Base-by-base conservation (phyloP, 2,329 filamentous ascomycete genomes). In the Trichophyton rubrum region DNA sequence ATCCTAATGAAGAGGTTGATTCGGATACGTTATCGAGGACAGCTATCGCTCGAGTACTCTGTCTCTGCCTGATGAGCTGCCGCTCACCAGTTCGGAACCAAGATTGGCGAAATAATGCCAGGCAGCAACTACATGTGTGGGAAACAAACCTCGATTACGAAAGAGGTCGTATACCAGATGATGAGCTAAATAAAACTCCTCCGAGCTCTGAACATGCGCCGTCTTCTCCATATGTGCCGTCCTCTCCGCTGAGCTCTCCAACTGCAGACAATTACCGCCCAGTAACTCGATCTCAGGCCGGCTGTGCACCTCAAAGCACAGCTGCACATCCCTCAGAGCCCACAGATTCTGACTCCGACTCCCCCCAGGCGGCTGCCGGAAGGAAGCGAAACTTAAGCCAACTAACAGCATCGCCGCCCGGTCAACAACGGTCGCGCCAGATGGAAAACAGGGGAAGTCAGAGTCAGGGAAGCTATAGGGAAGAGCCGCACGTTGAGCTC, bases 61-160 rank as follows among this genome's bases (percentile, higher is more conserved):
- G 61, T 55, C 61, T 68, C 1, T 66, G 61, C 63, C 61, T 69
- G n/a, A 67, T 69, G 66, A 61, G 62, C 35, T 68, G 62, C 47
- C 30, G 40, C 30, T 68, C 64, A 6, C 40, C 57, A 15, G 3
- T 51, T 1, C 67, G 66, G 13, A 60, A 60, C 20, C 63, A 68
- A n/a, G 60, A 62, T 3, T 70, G 64, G 66, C 60, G 67, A 30
- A 65, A 67, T 58, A n/a, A n/a, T 9, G 47, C 58, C 38, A 59
- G 33, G 8, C 56, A 47, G 22, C 38, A 63, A n/a, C 41, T 68
- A 58, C 62, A 56, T 56, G 60, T 51, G 9, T 69, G 62, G 68
- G 47, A 64, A 33, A 66, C 62, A 1, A 63, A 60, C 57, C 66
- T 67, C 59, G 64, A 67, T 3, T 58, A 66, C 38, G 60, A 60